Evolutionary conservation across 495 filamentous ascomycete genomes (phyloP).

Genomic region (Parathielavia hyrcaniae): DNA sequence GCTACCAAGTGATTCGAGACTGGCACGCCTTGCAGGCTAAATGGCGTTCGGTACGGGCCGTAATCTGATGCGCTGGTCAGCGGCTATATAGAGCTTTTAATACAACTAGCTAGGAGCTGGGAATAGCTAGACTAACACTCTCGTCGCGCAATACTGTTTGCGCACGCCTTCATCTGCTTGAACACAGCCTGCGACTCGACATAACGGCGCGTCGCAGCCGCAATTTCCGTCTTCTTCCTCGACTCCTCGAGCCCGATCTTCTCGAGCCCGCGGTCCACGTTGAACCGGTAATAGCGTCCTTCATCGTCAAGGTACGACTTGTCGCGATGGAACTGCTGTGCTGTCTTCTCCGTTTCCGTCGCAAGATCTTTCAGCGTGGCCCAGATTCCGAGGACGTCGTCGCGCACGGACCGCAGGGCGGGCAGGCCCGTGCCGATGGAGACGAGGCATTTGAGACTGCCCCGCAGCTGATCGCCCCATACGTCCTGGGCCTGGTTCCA

Average conservation of each 20-base stretch:
- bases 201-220: conserved; percentile 39
- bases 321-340: conserved; percentile 35
- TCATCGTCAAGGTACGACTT: conserved; percentile 34
- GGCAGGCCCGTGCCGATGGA: conserved; percentile 45
- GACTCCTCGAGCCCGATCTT: conserved; percentile 39
- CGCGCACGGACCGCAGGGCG: conserved; percentile 28
- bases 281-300: conserved; percentile 42
- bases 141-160: conserved; percentile 6
- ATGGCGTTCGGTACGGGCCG: conserved; percentile 17
- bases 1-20: conserved; percentile 18
- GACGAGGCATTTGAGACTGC: conserved; percentile 39
- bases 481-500: conserved; percentile 43
- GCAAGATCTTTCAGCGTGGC: conserved; percentile 29
- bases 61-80: conserved; percentile 11
- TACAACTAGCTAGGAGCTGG: not conserved
- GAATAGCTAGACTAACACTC: conserved; percentile 1
- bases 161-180: conserved; percentile 36
- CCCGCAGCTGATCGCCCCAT: conserved; percentile 34
- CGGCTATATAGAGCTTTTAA: not conserved
- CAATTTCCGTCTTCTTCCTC: conserved; percentile 36
- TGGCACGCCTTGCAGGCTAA: conserved; percentile 16
- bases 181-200: conserved; percentile 34
- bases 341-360: conserved; percentile 40
- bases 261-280: conserved; percentile 41
- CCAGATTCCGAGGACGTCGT: conserved; percentile 29